These are phyloP conservation scores for Silene uniflora DNA, from an alignment of 148 eudicot species.

Conservation along the genomic window DNA sequence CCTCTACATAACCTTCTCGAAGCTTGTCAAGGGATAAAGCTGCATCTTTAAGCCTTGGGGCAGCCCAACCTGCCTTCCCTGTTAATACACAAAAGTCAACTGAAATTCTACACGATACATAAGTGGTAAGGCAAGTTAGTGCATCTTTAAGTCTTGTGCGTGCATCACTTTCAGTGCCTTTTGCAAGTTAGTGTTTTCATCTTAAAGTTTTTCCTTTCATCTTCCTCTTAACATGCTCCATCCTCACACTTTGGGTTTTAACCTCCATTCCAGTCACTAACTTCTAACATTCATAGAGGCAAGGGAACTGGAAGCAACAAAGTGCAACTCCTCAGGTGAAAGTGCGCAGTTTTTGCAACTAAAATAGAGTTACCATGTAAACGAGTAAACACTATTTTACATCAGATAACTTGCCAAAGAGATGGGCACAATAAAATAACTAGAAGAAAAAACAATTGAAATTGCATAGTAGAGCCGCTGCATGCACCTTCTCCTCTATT, in stretches of 20 bases:
- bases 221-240: not conserved
- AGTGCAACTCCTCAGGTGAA: too few species aligned
- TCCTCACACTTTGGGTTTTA: not conserved
- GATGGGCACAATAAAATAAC: too few species aligned
- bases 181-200: not conserved
- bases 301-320: too few species aligned
- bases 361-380: too few species aligned
- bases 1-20: constrained; percentile 92
- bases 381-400: too few species aligned
- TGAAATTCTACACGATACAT: not conserved
- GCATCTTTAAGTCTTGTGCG: not conserved
- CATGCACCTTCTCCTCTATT: too few species aligned
- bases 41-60: constrained; percentile 97
- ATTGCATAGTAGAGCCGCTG: too few species aligned
- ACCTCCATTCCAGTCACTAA: not conserved
- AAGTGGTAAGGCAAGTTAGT: not conserved
- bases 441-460: too few species aligned
- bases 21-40: constrained; percentile 83
- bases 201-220: not conserved
- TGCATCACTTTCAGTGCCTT: too few species aligned
- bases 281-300: too few species aligned
- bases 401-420: too few species aligned
- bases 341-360: too few species aligned
- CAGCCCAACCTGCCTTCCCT: constrained; percentile 94
- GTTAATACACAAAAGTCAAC: constrained; percentile 9